phyloP scores from a whole-genome alignment of 495 filamentous ascomycete genomes.

The Aspergillus kassunensis region DNA sequence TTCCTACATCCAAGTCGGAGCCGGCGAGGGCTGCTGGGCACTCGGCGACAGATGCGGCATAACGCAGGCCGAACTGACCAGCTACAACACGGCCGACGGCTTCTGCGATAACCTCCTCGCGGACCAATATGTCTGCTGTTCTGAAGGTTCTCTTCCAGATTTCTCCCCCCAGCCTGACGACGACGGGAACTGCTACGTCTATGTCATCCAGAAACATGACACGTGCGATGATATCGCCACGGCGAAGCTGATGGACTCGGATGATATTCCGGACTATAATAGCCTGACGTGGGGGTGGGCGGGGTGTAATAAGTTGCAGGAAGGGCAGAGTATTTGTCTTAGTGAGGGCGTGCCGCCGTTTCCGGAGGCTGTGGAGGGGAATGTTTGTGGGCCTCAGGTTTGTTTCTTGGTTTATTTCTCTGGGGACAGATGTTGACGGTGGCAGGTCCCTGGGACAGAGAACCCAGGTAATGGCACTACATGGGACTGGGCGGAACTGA shows the following conservation, averaged over 20 bases:
- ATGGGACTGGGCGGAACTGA: slow-evolving; percentile 16
- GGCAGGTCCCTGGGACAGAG: slow-evolving; percentile 28
- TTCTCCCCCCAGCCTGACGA: not conserved
- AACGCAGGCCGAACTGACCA: not conserved
- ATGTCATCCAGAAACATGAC: not conserved
- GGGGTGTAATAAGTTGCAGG: slow-evolving; percentile 9
- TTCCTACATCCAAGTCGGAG: not conserved
- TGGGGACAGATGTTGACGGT: too few relatives aligned
- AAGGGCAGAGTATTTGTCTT: not conserved
- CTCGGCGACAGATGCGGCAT: not conserved
- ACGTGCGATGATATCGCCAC: not conserved
- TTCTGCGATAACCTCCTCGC: not conserved
- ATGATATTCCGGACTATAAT: slow-evolving; percentile 36
- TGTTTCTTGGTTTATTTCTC: too few relatives aligned
- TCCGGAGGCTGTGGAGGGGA: not conserved
- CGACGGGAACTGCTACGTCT: not conserved
- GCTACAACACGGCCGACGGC: not conserved
- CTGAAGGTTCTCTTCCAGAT: not conserved
- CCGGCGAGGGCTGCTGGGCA: not conserved
- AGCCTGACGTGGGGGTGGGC: slow-evolving; percentile 30
- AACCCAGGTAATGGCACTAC: slow-evolving; percentile 2
- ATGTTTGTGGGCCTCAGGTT: slow-evolving; percentile 1
- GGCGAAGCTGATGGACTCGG: not conserved
- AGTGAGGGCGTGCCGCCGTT: not conserved
- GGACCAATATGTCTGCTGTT: slow-evolving; percentile 3